Percentiles rank a stretch among this genome's conserved stretches.
These are phyloP conservation scores for Annulohypoxylon truncatum DNA, from an alignment of 2,329 filamentous ascomycete genomes.

Conservation along the genomic window DNA sequence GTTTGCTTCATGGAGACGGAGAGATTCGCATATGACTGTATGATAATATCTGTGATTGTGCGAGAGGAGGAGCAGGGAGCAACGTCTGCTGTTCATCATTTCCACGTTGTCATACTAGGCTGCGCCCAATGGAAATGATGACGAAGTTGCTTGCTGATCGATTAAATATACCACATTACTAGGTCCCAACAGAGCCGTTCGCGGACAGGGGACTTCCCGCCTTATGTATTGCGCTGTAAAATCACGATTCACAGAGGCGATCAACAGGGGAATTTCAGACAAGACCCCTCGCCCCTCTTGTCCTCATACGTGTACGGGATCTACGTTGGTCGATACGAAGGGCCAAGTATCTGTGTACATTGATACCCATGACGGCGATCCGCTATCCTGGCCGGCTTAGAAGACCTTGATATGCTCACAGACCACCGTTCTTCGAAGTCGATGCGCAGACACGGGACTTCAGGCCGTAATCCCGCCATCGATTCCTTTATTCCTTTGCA, in stretches of 20 bases:
- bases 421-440: slow-evolving; percentile 32
- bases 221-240: slow-evolving; percentile 27
- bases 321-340: slow-evolving; percentile 37
- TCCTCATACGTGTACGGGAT: slow-evolving; percentile 34
- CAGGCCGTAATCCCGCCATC: slow-evolving; percentile 43
- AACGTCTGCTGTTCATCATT: slow-evolving; percentile 22
- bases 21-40: slow-evolving; percentile 15
- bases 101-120: slow-evolving; percentile 19
- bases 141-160: slow-evolving; percentile 23
- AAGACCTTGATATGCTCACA: slow-evolving; percentile 26
- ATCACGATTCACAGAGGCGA: slow-evolving; percentile 38
- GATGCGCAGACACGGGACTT: slow-evolving; percentile 28
- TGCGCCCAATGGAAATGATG: slow-evolving; percentile 24
- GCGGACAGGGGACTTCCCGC: slow-evolving; percentile 26
- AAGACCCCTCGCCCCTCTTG: slow-evolving; percentile 33
- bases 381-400: slow-evolving; percentile 10
- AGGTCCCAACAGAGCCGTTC: slow-evolving; percentile 10
- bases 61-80: background rate
- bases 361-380: slow-evolving; percentile 38
- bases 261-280: slow-evolving; percentile 38
- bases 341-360: slow-evolving; percentile 9
- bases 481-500: slow-evolving; percentile 29
- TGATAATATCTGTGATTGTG: background rate
- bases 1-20: slow-evolving; percentile 30
- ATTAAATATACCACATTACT: too few species aligned